Conservation (phyloP, 257 asterid species). For the Eustoma russellianum region DNA sequence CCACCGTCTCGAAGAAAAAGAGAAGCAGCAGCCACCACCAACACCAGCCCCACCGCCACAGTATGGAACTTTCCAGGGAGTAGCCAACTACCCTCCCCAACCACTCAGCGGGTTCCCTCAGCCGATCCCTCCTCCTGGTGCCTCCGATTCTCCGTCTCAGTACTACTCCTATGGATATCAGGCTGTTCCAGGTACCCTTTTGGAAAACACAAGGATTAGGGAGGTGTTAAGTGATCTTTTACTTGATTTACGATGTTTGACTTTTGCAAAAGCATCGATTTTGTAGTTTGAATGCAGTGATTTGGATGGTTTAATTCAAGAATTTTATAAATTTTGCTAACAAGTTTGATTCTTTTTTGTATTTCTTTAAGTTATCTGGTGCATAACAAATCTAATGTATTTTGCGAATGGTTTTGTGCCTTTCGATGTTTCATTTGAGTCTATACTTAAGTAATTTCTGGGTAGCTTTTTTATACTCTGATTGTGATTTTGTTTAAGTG, state of each 20-base stretch:
- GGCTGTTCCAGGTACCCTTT: constrained; percentile 56
- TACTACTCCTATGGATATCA: constrained; percentile 74
- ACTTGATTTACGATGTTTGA: not conserved
- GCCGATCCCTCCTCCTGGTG: constrained; percentile 78
- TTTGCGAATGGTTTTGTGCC: too few relatives aligned
- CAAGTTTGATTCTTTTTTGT: too few relatives aligned
- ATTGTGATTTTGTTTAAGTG: too few relatives aligned
- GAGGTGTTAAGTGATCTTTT: not conserved
- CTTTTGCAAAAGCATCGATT: not conserved
- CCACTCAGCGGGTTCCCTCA: constrained; percentile 74
- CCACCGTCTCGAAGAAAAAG: not conserved
- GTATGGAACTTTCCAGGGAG: constrained; percentile 88
- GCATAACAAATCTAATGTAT: too few relatives aligned
- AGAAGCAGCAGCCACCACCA: constrained; percentile 20
- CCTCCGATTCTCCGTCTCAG: constrained; percentile 36
- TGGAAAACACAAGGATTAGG: not conserved
- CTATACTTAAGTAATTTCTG: too few relatives aligned
- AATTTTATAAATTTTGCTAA: too few relatives aligned
- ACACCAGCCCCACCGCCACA: constrained; percentile 20
- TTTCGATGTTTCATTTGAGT: too few relatives aligned
- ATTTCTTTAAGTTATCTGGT: too few relatives aligned
- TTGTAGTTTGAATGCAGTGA: too few relatives aligned
- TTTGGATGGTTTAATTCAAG: too few relatives aligned
- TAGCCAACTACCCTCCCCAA: constrained; percentile 45
- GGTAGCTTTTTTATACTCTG: too few relatives aligned